phyloP scores from a whole-genome alignment of 768 basidiomycete genomes.

The Suillus clintonianus region DNA sequence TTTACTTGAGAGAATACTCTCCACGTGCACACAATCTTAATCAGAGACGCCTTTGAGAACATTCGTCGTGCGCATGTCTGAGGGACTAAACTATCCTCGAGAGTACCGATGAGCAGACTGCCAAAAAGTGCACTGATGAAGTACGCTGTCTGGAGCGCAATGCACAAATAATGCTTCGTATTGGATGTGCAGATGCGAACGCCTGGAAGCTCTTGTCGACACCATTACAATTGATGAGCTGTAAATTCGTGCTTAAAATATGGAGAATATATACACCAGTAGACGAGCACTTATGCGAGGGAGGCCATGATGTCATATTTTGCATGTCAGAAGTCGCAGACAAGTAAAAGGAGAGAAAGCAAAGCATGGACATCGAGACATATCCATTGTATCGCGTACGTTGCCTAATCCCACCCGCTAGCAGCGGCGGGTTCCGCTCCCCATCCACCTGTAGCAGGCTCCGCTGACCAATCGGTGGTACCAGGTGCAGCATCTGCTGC shows the following conservation, averaged over 20 bases:
- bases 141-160: too few species aligned
- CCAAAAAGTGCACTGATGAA: too few species aligned
- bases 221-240: neutral
- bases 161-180: too few species aligned
- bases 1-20: too few species aligned
- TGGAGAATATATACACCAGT: neutral
- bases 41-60: too few species aligned
- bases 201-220: neutral
- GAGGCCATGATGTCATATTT: conserved; percentile 17
- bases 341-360: conserved; percentile 17
- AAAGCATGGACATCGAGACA: conserved; percentile 21
- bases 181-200: neutral
- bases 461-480: conserved; percentile 85
- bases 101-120: too few species aligned
- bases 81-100: too few species aligned
- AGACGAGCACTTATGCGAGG: neutral
- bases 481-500: conserved; percentile 57
- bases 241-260: neutral
- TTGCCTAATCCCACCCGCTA: conserved; percentile 32
- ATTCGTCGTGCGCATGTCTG: too few species aligned
- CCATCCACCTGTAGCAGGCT: conserved; percentile 53
- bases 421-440: conserved; percentile 28
- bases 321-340: conserved; percentile 18
- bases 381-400: conserved; percentile 4
- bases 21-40: too few species aligned